A percentile compares a stretch with the other conserved stretches of the same genome.
Conservation (phyloP, 2,329 filamentous ascomycete species). For the Phyllosticta ampelicida region DNA sequence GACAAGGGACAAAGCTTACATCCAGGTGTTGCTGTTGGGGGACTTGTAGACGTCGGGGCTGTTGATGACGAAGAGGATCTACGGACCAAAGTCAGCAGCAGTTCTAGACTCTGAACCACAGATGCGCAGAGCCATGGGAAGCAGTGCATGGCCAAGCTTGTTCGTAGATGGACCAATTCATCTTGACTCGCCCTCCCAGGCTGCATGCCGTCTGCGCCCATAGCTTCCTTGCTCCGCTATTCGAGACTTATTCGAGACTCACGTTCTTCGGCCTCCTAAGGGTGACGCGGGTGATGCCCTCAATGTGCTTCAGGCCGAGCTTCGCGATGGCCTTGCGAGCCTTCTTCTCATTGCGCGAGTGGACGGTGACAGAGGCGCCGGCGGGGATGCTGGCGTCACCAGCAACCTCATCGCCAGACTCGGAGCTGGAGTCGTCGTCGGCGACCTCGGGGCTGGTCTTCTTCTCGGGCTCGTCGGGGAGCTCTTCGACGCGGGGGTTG, state of each 20-base stretch:
- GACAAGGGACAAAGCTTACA: slow-evolving; percentile 51
- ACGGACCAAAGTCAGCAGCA: slow-evolving; percentile 13
- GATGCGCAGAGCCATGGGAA: background rate
- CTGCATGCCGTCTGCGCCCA: background rate
- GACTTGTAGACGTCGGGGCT: slow-evolving; percentile 99
- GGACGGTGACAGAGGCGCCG: slow-evolving; percentile 79
- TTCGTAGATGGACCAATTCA: background rate
- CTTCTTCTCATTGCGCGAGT: slow-evolving; percentile 99
- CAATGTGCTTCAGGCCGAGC: slow-evolving; percentile 90
- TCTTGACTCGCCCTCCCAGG: background rate
- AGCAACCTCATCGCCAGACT: slow-evolving; percentile 59
- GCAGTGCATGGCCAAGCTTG: background rate
- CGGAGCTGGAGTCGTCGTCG: slow-evolving; percentile 59
- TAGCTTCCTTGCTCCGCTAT: background rate
- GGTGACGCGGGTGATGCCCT: slow-evolving; percentile 96
- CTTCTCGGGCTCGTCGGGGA: slow-evolving; percentile 73
- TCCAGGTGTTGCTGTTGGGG: slow-evolving; percentile 98
- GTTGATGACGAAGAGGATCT: slow-evolving; percentile 99
- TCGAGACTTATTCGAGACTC: slow-evolving; percentile 48
- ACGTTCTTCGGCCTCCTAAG: slow-evolving; percentile 98
- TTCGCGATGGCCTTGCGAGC: slow-evolving; percentile 98
- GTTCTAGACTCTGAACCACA: background rate
- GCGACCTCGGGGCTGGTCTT: slow-evolving; percentile 64
- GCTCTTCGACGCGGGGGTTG: slow-evolving; percentile 95
- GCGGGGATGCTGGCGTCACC: slow-evolving; percentile 61